Evolutionary conservation across 495 filamentous ascomycete genomes (phyloP).

Genomic region (Alectoria sarmentosa): DNA sequence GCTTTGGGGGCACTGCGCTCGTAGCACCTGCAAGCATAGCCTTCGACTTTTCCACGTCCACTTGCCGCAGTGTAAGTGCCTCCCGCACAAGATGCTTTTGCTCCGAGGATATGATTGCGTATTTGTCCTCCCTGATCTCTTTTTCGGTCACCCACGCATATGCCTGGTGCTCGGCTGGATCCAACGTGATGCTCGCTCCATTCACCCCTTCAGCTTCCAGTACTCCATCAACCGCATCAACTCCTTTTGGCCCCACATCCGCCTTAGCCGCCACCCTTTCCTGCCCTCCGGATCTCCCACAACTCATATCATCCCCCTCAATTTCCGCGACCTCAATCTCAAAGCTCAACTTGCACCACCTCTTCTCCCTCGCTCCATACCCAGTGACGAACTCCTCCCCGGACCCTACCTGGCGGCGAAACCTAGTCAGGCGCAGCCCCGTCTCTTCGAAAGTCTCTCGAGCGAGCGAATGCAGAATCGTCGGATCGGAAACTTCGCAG

Average conservation of each 20-base stretch:
- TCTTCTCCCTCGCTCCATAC: background rate
- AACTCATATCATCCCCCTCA: background rate
- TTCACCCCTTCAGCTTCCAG: background rate
- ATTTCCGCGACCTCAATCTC: conserved; percentile 29
- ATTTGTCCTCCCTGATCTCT: conserved; percentile 21
- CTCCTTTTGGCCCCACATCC: background rate
- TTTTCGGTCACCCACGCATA: conserved; percentile 42
- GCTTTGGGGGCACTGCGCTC: too few relatives aligned
- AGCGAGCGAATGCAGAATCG: conserved; percentile 46
- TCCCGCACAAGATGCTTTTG: conserved; percentile 7
- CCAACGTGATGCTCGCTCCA: conserved; percentile 31
- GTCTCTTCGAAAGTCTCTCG: conserved; percentile 56
- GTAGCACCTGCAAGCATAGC: too few relatives aligned
- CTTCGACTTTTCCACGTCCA: background rate
- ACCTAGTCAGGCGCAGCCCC: conserved; percentile 42
- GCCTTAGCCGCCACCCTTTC: background rate
- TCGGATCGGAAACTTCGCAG: conserved; percentile 41
- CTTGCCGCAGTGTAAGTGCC: conserved; percentile 1
- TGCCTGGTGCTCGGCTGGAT: conserved; percentile 39
- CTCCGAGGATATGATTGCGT: background rate
- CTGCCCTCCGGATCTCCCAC: background rate
- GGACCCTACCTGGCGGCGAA: conserved; percentile 38
- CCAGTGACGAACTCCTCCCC: conserved; percentile 26
- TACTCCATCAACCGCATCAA: background rate
- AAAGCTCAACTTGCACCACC: conserved; percentile 32